These are phyloP conservation scores for Cucumis melo DNA, from an alignment of 306 rosid species.

Conservation along the genomic window DNA sequence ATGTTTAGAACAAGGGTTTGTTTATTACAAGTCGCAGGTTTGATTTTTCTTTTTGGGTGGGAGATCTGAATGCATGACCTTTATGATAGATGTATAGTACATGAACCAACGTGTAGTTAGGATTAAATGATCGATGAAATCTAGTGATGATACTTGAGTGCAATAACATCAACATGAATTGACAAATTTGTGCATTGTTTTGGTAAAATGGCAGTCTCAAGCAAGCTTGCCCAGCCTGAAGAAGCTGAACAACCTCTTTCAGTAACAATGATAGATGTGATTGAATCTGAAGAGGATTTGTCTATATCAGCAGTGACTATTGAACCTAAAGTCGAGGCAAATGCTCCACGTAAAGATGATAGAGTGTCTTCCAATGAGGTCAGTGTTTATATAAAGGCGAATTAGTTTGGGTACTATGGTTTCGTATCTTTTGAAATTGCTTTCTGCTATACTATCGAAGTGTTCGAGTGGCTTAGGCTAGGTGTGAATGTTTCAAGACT, in stretches of 20 bases:
- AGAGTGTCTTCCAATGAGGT: neutral
- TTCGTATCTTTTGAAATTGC: neutral
- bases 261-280: neutral
- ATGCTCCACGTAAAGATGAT: neutral
- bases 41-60: neutral
- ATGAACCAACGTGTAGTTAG: neutral
- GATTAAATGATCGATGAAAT: neutral
- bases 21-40: neutral
- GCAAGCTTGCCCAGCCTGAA: neutral
- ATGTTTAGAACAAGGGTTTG: neutral
- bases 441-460: too few species aligned
- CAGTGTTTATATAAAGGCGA: neutral
- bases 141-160: neutral
- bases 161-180: neutral
- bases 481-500: too few species aligned
- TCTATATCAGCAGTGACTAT: neutral
- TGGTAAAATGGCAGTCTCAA: neutral
- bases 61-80: neutral
- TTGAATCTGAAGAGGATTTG: neutral
- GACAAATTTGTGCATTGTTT: neutral
- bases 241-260: neutral
- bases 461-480: too few species aligned
- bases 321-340: neutral
- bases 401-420: neutral
- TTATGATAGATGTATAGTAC: neutral